Evolutionary conservation across 2,329 filamentous ascomycete genomes (phyloP).

Genomic region (Aspergillus amoenus): DNA sequence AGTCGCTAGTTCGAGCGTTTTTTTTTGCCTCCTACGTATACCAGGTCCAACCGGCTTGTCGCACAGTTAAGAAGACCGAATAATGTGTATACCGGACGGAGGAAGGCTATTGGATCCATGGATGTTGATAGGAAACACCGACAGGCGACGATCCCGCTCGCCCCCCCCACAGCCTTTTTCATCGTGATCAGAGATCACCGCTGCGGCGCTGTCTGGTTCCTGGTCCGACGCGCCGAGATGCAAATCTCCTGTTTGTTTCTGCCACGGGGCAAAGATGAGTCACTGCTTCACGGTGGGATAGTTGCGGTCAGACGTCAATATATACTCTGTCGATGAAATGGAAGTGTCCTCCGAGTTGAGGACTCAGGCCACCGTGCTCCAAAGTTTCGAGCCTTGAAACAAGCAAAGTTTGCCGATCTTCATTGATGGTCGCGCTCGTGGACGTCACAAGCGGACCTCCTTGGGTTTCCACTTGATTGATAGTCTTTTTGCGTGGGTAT

Average conservation of each 20-base stretch:
- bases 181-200: not conserved
- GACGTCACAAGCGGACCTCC: slow-evolving; percentile 3
- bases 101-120: too few relatives aligned
- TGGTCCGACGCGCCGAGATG: slow-evolving; percentile 15
- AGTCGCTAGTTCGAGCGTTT: not conserved
- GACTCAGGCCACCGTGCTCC: not conserved
- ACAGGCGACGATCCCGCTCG: slow-evolving; percentile 6
- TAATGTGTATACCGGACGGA: not conserved
- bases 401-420: slow-evolving; percentile 20
- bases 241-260: slow-evolving; percentile 4
- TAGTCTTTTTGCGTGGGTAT: too few relatives aligned
- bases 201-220: slow-evolving; percentile 8
- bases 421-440: slow-evolving; percentile 16
- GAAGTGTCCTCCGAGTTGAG: not conserved
- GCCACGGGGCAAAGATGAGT: not conserved
- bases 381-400: not conserved
- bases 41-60: not conserved
- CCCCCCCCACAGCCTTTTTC: slow-evolving; percentile 7
- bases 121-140: not conserved
- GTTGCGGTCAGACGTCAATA: too few relatives aligned
- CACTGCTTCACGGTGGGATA: not conserved
- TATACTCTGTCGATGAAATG: too few relatives aligned
- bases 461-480: not conserved
- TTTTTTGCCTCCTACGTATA: not conserved
- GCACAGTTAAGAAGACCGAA: not conserved